Evolutionary conservation across 1,284 basidiomycete genomes (phyloP).

Genomic region (Leucoagaricus sp.): DNA sequence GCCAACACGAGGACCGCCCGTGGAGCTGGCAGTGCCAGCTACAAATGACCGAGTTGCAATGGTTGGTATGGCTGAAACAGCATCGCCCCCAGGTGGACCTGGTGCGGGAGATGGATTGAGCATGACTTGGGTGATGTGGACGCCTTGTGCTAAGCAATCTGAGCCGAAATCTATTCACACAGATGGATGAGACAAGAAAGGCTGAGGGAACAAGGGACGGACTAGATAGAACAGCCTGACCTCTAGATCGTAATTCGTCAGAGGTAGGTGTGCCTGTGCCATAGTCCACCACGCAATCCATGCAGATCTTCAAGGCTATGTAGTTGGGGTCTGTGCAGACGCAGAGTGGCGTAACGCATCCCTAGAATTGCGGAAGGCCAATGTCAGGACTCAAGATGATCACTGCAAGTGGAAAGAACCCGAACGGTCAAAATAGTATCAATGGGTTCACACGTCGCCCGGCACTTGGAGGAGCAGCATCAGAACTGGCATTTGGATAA

Average conservation of each 20-base stretch:
- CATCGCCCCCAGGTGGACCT: neutral
- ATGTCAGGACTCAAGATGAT: neutral
- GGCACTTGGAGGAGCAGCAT: neutral
- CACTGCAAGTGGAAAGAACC: neutral
- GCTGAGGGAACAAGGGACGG: neutral
- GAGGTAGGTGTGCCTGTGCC: neutral
- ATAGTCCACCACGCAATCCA: slow-evolving; percentile 11
- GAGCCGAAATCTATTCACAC: neutral
- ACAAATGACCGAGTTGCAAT: neutral
- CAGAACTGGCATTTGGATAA: neutral
- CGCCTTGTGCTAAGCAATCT: neutral
- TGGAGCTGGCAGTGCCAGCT: neutral
- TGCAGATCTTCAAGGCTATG: slow-evolving; percentile 5
- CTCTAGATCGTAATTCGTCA: neutral
- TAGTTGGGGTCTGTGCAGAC: slow-evolving; percentile 1
- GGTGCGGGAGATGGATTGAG: slow-evolving; percentile 5
- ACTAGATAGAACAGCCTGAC: neutral
- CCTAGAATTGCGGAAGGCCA: neutral
- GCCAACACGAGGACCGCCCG: neutral
- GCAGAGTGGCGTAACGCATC: neutral
- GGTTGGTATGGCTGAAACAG: neutral
- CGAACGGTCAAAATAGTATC: slow-evolving; percentile 3
- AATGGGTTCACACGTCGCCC: slow-evolving; percentile 7
- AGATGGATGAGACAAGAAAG: neutral
- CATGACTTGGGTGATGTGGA: neutral